Conservation (phyloP, 805 yeast species). For the Candida sphagnicola region DNA sequence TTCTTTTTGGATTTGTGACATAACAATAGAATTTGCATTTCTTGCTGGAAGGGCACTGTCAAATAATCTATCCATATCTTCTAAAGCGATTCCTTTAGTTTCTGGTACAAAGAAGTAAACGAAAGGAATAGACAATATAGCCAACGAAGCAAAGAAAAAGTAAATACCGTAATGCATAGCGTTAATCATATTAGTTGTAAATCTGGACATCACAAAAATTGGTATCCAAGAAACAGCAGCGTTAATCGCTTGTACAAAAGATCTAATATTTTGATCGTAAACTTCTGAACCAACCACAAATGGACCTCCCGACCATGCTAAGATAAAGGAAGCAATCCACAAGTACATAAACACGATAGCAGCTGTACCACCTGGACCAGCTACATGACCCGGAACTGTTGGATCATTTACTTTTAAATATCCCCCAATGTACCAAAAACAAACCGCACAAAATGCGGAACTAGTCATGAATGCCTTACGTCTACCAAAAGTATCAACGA, state of each 20-base stretch:
- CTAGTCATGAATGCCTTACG: conserved; percentile 33
- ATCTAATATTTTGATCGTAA: conserved; percentile 37
- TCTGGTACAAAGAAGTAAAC: conserved; percentile 37
- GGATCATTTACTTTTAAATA: conserved; percentile 33
- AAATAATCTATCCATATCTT: conserved; percentile 23
- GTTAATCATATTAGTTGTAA: conserved; percentile 30
- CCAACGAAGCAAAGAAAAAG: conserved; percentile 33
- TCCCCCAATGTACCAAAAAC: conserved; percentile 39
- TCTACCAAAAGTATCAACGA: conserved; percentile 35
- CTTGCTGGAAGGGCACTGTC: conserved; percentile 18
- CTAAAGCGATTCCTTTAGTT: conserved; percentile 32
- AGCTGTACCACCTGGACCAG: conserved; percentile 37
- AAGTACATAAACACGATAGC: conserved; percentile 39
- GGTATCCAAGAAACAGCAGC: conserved; percentile 40
- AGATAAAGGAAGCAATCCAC: conserved; percentile 38
- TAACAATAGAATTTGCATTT: conserved; percentile 18
- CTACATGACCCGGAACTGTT: conserved; percentile 23
- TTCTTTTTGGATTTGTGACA: conserved; percentile 11
- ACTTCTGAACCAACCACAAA: conserved; percentile 38
- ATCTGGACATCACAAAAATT: conserved; percentile 33
- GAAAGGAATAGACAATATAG: conserved; percentile 30
- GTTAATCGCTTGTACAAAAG: conserved; percentile 37
- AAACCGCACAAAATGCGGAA: conserved; percentile 28
- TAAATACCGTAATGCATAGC: conserved; percentile 34
- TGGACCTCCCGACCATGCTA: conserved; percentile 40